A percentile compares a stretch with the other conserved stretches of the same genome.
phyloP scores from a whole-genome alignment of 176 grass and related monocot genomes.

The Musa troglodytarum region DNA sequence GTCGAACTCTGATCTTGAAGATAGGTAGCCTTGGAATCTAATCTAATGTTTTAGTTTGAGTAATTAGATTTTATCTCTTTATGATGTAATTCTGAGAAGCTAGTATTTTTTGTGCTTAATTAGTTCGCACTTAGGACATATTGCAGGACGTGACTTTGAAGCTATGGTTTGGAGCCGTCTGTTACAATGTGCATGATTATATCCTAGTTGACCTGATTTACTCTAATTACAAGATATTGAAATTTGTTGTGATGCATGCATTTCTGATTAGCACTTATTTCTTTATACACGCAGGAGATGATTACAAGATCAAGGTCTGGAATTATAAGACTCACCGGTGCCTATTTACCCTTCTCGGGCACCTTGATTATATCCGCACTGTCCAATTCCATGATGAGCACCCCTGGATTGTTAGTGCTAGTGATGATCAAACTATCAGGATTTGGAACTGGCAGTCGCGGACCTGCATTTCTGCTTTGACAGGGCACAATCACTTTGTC shows the following conservation, averaged over 20 bases:
- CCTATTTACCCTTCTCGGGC: constrained; percentile 81
- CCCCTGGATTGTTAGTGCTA: constrained; percentile 81
- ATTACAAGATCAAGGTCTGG: constrained; percentile 96
- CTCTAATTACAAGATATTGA: not conserved
- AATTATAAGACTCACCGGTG: constrained; percentile 88
- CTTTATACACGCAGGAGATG: constrained; percentile 48
- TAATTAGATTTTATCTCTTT: too few species aligned
- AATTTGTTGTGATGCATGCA: not conserved
- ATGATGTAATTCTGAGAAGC: too few species aligned
- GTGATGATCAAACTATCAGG: constrained; percentile 80
- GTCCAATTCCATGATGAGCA: constrained; percentile 79
- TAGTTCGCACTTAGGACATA: too few species aligned
- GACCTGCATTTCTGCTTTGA: constrained; percentile 65
- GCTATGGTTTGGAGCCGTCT: too few species aligned
- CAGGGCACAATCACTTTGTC: constrained; percentile 91
- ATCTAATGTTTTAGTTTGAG: too few species aligned
- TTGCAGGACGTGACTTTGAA: too few species aligned
- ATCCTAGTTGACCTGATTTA: not conserved
- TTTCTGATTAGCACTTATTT: not conserved
- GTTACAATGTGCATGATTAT: too few species aligned
- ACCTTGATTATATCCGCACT: constrained; percentile 84
- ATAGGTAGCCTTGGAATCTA: too few species aligned
- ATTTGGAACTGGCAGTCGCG: constrained; percentile 96
- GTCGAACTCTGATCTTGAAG: too few species aligned
- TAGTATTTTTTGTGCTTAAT: too few species aligned